Percentiles rank a stretch among this genome's conserved stretches.
These are phyloP conservation scores for Aureobasidium vineae DNA, from an alignment of 2,329 filamentous ascomycete species.

Conservation along the genomic window DNA sequence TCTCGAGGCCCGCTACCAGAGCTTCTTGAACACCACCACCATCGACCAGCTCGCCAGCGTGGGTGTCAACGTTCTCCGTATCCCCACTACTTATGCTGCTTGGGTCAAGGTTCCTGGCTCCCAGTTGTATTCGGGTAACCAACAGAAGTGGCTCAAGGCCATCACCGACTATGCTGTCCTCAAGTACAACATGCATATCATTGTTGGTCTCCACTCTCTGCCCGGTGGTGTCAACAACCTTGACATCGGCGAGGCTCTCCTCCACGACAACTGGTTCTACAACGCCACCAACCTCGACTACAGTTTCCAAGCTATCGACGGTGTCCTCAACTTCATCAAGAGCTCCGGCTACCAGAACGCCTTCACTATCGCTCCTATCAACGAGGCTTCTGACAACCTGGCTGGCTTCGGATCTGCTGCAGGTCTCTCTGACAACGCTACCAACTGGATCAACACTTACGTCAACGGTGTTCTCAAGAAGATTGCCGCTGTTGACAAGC, in stretches of 20 bases:
- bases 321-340: not conserved
- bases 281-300: not conserved
- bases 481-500: not conserved
- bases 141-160: not conserved
- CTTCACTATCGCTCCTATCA: not conserved
- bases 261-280: not conserved
- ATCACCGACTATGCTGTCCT: not conserved
- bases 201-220: not conserved
- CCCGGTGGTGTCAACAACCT: slow-evolving; percentile 5
- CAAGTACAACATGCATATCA: slow-evolving; percentile 1
- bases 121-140: not conserved
- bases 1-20: not conserved
- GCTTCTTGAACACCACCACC: not conserved
- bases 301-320: not conserved
- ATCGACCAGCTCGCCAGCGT: not conserved
- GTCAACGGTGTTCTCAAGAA: not conserved
- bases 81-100: slow-evolving; percentile 27
- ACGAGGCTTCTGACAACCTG: not conserved
- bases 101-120: not conserved
- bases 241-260: not conserved
- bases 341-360: not conserved
- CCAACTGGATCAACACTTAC: not conserved
- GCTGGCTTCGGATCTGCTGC: not conserved
- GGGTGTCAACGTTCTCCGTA: not conserved
- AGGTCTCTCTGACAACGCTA: not conserved